Evolutionary conservation across 2,329 filamentous ascomycete genomes (phyloP).

Genomic region (Ascochyta koolunga): DNA sequence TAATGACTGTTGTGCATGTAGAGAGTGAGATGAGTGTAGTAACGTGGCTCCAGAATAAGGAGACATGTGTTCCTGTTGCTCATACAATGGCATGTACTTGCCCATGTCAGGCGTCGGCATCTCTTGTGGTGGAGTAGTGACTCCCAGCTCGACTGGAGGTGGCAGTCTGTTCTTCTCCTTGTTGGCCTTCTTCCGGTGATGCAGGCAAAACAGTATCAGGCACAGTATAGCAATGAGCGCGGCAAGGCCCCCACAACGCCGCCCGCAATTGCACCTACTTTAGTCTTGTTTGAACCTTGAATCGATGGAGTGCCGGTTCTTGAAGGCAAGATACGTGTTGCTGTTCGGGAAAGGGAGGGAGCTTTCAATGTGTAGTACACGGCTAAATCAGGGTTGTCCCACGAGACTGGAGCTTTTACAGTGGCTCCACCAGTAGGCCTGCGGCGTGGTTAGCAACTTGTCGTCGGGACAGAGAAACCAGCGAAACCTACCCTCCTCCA

Average conservation of each 20-base stretch:
- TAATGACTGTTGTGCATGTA: slow-evolving; percentile 28
- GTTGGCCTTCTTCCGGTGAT: slow-evolving; percentile 45
- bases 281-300: slow-evolving; percentile 26
- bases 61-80: slow-evolving; percentile 23
- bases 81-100: slow-evolving; percentile 39
- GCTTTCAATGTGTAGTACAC: slow-evolving; percentile 62
- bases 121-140: slow-evolving; percentile 37
- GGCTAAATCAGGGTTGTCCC: slow-evolving; percentile 58
- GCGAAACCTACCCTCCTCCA: slow-evolving; percentile 44
- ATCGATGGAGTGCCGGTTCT: slow-evolving; percentile 26
- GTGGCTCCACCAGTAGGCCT: slow-evolving; percentile 61
- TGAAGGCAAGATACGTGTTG: slow-evolving; percentile 55
- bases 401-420: slow-evolving; percentile 57
- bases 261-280: slow-evolving; percentile 49
- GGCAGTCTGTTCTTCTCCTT: slow-evolving; percentile 20
- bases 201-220: slow-evolving; percentile 46
- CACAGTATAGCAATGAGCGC: slow-evolving; percentile 40
- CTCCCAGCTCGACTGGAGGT: slow-evolving; percentile 41
- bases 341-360: slow-evolving; percentile 53
- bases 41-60: slow-evolving; percentile 9
- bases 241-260: slow-evolving; percentile 49
- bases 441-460: slow-evolving; percentile 17
- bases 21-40: slow-evolving; percentile 22
- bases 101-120: slow-evolving; percentile 29
- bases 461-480: slow-evolving; percentile 15